Evolutionary conservation across 768 basidiomycete species (phyloP).

Genomic region (Leccinum barrowsii): DNA sequence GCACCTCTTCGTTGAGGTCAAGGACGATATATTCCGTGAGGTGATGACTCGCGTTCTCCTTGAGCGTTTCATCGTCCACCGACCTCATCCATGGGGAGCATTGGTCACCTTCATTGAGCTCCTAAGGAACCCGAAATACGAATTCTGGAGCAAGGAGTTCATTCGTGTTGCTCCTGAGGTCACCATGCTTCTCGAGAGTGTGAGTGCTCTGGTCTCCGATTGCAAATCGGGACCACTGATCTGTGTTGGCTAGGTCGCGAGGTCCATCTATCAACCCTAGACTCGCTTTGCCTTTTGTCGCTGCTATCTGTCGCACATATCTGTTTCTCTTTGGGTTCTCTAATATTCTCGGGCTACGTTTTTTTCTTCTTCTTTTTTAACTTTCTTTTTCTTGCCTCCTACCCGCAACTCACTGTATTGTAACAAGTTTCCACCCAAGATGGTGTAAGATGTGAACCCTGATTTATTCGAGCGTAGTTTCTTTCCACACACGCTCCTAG

Average conservation of each 20-base stretch:
- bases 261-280: conserved; percentile 76
- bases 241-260: conserved; percentile 52
- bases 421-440: conserved; percentile 57
- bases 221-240: conserved; percentile 1
- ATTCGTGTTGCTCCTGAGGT: conserved; percentile 84
- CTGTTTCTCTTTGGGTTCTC: conserved; percentile 61
- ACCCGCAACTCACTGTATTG: conserved; percentile 76
- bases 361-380: conserved; percentile 9
- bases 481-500: conserved; percentile 13
- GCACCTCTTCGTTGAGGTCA: conserved; percentile 79
- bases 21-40: conserved; percentile 74
- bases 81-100: conserved; percentile 96
- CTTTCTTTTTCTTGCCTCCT: conserved; percentile 21
- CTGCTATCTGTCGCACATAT: conserved; percentile 82
- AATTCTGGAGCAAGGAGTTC: conserved; percentile 88
- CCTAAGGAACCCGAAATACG: conserved; percentile 85
- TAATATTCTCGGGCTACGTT: conserved; percentile 15
- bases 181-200: conserved; percentile 78
- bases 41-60: conserved; percentile 86
- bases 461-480: conserved; percentile 32
- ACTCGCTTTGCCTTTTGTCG: conserved; percentile 55
- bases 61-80: conserved; percentile 90
- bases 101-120: conserved; percentile 92
- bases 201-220: conserved; percentile 37
- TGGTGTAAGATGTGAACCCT: conserved; percentile 48